Evolutionary conservation across 495 filamentous ascomycete genomes (phyloP).

Genomic region (Jackrogersella multiformis): DNA sequence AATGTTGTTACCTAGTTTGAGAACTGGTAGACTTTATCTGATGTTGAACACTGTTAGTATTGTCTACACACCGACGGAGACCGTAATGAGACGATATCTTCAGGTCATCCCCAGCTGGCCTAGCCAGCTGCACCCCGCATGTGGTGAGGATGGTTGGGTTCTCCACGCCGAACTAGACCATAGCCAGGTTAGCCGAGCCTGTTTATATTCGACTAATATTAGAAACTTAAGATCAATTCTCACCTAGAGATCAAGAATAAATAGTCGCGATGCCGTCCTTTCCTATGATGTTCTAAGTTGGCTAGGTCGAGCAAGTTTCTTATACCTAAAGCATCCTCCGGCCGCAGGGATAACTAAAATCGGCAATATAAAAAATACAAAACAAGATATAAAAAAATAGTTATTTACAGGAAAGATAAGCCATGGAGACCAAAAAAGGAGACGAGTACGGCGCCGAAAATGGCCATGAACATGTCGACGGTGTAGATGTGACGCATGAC

Average conservation of each 20-base stretch:
- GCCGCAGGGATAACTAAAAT: not conserved
- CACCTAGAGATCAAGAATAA: conserved; percentile 5
- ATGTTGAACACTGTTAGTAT: too few species aligned
- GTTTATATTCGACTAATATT: not conserved
- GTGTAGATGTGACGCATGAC: conserved; percentile 16
- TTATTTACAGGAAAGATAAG: not conserved
- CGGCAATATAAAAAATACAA: too few species aligned
- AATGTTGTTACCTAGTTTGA: too few species aligned
- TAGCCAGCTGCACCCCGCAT: conserved; percentile 29
- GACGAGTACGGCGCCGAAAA: conserved; percentile 5
- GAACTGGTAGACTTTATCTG: too few species aligned
- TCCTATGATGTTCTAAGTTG: not conserved
- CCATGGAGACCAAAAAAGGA: conserved; percentile 27
- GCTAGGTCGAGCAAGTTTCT: not conserved
- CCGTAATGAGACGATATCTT: conserved; percentile 6
- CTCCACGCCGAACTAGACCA: conserved; percentile 32
- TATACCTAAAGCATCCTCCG: not conserved
- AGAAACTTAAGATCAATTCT: not conserved
- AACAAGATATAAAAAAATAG: too few species aligned
- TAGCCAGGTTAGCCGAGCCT: not conserved
- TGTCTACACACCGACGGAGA: too few species aligned
- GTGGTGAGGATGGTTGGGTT: not conserved
- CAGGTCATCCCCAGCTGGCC: conserved; percentile 9
- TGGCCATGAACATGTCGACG: conserved; percentile 11
- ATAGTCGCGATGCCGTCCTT: conserved; percentile 18